These are phyloP conservation scores for Alternaria sp. DNA, from an alignment of 2,329 filamentous ascomycete genomes.

Conservation along the genomic window DNA sequence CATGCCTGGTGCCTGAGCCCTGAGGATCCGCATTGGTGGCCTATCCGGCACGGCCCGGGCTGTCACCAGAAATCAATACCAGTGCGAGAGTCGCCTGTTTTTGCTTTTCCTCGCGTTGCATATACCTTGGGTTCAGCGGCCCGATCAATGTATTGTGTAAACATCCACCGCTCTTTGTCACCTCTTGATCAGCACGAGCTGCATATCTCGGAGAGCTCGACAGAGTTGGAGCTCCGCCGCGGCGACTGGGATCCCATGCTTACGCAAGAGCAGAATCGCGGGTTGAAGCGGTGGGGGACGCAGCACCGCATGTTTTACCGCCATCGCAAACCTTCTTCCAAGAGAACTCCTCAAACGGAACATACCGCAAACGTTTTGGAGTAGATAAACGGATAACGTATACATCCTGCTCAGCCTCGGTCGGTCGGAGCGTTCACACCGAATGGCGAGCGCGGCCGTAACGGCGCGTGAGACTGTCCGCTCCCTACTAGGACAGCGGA, in stretches of 20 bases:
- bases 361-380: background rate
- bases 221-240: background rate
- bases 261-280: background rate
- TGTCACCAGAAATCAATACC: conserved; percentile 19
- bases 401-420: background rate
- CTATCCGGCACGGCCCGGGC: conserved; percentile 34
- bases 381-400: background rate
- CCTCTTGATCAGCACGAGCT: background rate
- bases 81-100: background rate
- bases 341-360: background rate
- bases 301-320: background rate
- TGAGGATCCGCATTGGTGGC: conserved; percentile 11
- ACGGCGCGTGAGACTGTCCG: background rate
- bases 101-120: background rate
- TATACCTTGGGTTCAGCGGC: background rate
- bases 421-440: background rate
- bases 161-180: background rate
- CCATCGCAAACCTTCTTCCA: background rate
- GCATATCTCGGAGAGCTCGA: background rate
- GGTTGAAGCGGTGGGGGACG: background rate
- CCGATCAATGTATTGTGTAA: background rate
- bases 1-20: conserved; percentile 7
- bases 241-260: background rate
- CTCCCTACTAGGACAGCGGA: conserved; percentile 1
- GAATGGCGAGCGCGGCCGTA: background rate